phyloP scores from a whole-genome alignment of 495 filamentous ascomycete species.

The Mycothermus thermophilus region DNA sequence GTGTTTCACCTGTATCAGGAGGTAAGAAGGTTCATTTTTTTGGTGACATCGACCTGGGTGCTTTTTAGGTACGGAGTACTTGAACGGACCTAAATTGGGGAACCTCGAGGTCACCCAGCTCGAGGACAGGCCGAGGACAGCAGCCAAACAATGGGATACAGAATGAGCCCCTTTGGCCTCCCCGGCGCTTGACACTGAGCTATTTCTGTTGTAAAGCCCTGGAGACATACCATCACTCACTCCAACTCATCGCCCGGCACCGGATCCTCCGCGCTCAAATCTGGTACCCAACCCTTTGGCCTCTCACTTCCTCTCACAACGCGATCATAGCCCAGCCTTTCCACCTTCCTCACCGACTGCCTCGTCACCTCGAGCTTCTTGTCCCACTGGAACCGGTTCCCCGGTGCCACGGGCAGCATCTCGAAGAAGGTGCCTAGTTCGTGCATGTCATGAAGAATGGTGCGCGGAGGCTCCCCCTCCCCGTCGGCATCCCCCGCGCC shows the following conservation, averaged over 20 bases:
- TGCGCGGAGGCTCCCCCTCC: constrained; percentile 18
- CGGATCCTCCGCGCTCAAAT: constrained; percentile 35
- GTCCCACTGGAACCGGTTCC: constrained; percentile 30
- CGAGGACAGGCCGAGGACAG: too few relatives aligned
- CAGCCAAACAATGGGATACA: too few relatives aligned
- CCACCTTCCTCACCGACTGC: constrained; percentile 83
- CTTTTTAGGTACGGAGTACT: too few relatives aligned
- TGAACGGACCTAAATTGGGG: too few relatives aligned
- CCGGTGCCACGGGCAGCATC: constrained; percentile 42
- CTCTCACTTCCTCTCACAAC: constrained; percentile 74
- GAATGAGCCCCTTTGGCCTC: too few relatives aligned
- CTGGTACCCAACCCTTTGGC: constrained; percentile 86
- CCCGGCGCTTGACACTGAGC: too few relatives aligned
- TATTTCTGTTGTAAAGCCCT: too few relatives aligned
- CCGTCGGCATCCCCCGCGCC: constrained; percentile 9
- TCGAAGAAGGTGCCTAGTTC: constrained; percentile 61
- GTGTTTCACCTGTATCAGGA: too few relatives aligned
- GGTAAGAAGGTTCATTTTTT: too few relatives aligned
- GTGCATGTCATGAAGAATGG: constrained; percentile 64
- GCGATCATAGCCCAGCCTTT: constrained; percentile 75
- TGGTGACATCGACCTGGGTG: too few relatives aligned
- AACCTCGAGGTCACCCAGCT: too few relatives aligned
- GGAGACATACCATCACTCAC: too few relatives aligned
- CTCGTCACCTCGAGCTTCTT: constrained; percentile 84
- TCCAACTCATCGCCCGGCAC: constrained; percentile 5